Evolutionary conservation across 352 stramenopile genomes (phyloP), one percentile per base, ranked within the genome.

Genomic region (Phytophthora melonis): DNA sequence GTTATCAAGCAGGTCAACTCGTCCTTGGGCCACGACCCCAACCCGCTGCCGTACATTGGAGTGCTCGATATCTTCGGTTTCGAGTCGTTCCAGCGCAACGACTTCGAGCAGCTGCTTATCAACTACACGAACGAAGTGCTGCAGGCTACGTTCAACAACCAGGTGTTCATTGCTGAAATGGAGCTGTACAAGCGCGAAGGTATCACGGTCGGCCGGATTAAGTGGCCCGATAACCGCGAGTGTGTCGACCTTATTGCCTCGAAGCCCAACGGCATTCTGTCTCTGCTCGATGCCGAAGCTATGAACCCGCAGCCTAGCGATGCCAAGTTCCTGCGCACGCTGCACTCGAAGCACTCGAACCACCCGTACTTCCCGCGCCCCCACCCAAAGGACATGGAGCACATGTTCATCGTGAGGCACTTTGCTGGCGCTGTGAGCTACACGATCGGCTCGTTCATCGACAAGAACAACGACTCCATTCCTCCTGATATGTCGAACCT

Each of bases 11-110:
- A 97, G 63, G 90, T 98, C 27, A 99, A 99, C 85, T 74, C 70
- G 63, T 93, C 82, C 70, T 78, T 98, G 9, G 90, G 87, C 11
- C 88, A 97, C 52, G 89, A 96, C 52, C 85, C 90, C 36, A 80
- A 80, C 25, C 75, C 86, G 23, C 72, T 96, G 78, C 89, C 88
- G 52, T 98, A 95, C 81, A 97, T 98, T 79, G 92, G 92, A 32
- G 92, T 98, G 49, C 72, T 98, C 1, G 92, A 97, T 84, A 98
- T 97, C 70, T 98, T 98, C 67, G 92, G 92, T 27, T 97, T 98
- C 50, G 92, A 98, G 66, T 92, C 83, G 9, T 97, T 97, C 73
- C 84, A 97, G 77, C 84, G 88, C 73, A 98, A 98, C 63, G 92
- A 97, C 67, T 97, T 94, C 49, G 92, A 98, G 75, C 91, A 98